These are phyloP conservation scores for Diaporthe amygdali DNA, from an alignment of 2,329 filamentous ascomycete genomes.

Conservation along the genomic window DNA sequence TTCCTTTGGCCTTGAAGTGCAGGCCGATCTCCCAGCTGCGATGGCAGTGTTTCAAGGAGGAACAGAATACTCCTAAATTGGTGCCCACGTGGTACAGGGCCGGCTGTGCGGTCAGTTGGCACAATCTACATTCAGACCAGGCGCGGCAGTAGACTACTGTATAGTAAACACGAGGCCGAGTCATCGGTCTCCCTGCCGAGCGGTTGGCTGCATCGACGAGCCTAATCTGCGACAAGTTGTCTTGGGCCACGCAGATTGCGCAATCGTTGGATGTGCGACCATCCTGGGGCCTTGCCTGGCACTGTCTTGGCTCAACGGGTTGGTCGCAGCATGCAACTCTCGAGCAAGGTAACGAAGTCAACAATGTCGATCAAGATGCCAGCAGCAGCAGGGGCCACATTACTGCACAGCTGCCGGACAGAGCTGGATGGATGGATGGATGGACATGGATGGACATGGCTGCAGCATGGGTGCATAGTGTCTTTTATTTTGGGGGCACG, in stretches of 20 bases:
- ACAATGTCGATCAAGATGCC: not conserved
- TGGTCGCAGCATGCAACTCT: not conserved
- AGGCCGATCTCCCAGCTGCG: not conserved
- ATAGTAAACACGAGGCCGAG: not conserved
- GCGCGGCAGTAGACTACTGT: not conserved
- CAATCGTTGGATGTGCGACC: not conserved
- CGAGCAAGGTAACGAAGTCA: not conserved
- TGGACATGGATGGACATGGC: constrained; percentile 2
- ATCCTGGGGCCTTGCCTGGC: too few species aligned
- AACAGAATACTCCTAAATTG: not conserved
- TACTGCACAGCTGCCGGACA: not conserved
- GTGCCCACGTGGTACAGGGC: not conserved
- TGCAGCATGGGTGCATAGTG: constrained; percentile 7
- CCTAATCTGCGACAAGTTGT: constrained; percentile 4
- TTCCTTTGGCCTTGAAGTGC: not conserved
- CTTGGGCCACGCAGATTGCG: not conserved
- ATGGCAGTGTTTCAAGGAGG: constrained; percentile 9
- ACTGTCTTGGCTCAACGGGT: not conserved
- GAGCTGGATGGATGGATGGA: not conserved
- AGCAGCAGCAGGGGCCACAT: not conserved
- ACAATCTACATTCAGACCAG: not conserved
- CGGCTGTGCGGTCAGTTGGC: not conserved
- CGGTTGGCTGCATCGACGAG: not conserved
- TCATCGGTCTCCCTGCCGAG: not conserved
- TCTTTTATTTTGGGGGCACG: constrained; percentile 11